Evolutionary conservation across 2,329 filamentous ascomycete species (phyloP).

Genomic region (Clarireedia monteithiana): DNA sequence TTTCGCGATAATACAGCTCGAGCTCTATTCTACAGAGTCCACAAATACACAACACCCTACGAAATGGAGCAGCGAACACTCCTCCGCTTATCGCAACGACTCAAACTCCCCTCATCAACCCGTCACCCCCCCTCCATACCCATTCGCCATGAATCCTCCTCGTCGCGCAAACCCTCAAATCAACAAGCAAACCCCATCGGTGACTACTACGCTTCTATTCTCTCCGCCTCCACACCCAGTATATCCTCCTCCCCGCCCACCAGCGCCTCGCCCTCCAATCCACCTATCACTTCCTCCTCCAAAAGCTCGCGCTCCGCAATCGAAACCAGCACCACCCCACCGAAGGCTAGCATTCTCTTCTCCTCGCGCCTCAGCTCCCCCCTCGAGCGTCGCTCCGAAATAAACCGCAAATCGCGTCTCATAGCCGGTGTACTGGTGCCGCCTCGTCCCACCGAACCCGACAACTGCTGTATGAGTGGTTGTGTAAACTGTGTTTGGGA

Average conservation of each 20-base stretch:
- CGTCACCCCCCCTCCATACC: conserved; percentile 9
- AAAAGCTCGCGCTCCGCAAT: conserved; percentile 2
- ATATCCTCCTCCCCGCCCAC: conserved; percentile 17
- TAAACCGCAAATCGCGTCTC: conserved; percentile 50
- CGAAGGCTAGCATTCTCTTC: conserved; percentile 64
- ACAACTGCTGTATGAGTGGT: conserved; percentile 98
- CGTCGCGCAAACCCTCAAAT: conserved; percentile 11
- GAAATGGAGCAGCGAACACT: conserved; percentile 24
- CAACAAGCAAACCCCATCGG: conserved; percentile 41
- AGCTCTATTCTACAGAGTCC: background rate
- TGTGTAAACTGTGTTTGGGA: conserved; percentile 99
- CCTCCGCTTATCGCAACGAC: conserved; percentile 17
- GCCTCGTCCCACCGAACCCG: conserved; percentile 78
- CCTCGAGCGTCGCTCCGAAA: conserved; percentile 54
- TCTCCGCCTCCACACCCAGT: conserved; percentile 35
- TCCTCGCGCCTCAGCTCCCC: conserved; percentile 72
- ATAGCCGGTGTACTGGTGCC: conserved; percentile 79
- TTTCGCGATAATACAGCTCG: conserved; percentile 15
- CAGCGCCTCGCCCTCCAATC: conserved; percentile 14
- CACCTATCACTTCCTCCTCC: conserved; percentile 16
- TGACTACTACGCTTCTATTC: conserved; percentile 50
- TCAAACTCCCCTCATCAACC: conserved; percentile 12
- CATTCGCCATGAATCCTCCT: conserved; percentile 6
- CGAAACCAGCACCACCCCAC: background rate
- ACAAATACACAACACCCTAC: background rate